phyloP scores from a whole-genome alignment of 140 eudicot species.

The Erigeron philadelphicus region DNA sequence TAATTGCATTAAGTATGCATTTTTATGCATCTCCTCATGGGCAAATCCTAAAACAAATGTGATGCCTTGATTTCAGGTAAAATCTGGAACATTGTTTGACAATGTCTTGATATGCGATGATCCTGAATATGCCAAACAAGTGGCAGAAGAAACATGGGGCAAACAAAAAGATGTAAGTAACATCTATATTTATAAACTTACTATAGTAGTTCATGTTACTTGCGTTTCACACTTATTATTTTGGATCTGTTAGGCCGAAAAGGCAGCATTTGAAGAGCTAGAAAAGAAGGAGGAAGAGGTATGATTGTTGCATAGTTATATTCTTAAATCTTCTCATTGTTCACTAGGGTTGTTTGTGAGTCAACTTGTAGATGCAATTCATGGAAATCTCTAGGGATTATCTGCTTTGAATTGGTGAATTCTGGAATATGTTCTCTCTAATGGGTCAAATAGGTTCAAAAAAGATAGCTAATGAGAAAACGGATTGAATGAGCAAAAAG shows the following conservation, averaged over 20 bases:
- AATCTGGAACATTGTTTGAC: constrained; percentile 95
- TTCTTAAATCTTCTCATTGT: neutral
- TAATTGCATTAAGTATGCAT: neutral
- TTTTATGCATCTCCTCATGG: neutral
- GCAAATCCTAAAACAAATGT: constrained; percentile 3
- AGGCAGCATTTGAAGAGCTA: constrained; percentile 78
- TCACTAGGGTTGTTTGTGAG: too few species aligned
- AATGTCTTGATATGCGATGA: constrained; percentile 81
- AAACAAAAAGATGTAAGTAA: constrained; percentile 80
- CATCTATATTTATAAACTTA: neutral
- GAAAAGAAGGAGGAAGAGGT: constrained; percentile 86
- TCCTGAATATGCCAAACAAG: constrained; percentile 80
- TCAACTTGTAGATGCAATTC: neutral
- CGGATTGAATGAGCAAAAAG: neutral
- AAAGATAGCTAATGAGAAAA: neutral
- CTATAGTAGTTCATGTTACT: neutral
- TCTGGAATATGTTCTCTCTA: neutral
- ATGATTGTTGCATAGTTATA: neutral
- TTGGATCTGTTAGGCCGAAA: constrained; percentile 53
- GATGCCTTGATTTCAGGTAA: constrained; percentile 48
- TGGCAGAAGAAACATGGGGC: constrained; percentile 92
- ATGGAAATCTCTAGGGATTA: neutral
- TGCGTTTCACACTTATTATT: constrained; percentile 6
- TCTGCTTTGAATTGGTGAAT: neutral
- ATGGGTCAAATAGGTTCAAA: neutral